Percentiles rank a stretch among this genome's conserved stretches.
These are phyloP conservation scores for Fonsecaea multimorphosa DNA, from an alignment of 2,329 filamentous ascomycete genomes.

Conservation along the genomic window DNA sequence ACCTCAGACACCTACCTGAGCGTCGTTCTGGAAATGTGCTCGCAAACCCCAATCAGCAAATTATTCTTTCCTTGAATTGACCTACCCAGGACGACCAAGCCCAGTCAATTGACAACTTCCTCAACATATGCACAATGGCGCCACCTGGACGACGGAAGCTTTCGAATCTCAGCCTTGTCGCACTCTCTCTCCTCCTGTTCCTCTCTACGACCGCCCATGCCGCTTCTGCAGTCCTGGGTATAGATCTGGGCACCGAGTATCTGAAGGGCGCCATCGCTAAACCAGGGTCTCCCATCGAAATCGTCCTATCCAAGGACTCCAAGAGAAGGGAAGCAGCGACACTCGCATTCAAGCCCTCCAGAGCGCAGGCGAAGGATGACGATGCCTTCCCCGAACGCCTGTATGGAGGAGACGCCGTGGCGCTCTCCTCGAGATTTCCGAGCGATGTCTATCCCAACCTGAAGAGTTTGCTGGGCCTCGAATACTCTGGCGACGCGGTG, in stretches of 20 bases:
- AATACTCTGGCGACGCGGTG: constrained; percentile 63
- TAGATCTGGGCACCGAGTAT: constrained; percentile 95
- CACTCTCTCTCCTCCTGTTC: constrained; percentile 60
- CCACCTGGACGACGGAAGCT: constrained; percentile 54
- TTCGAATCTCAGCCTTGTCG: constrained; percentile 50
- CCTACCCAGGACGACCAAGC: not conserved
- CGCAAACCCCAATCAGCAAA: not conserved
- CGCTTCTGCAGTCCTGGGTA: constrained; percentile 80
- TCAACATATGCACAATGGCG: constrained; percentile 47
- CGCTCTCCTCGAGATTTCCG: constrained; percentile 84
- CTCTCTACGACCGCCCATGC: constrained; percentile 64
- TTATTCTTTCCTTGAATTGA: constrained; percentile 4
- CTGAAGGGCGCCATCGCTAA: constrained; percentile 96
- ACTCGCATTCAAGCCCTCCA: constrained; percentile 89
- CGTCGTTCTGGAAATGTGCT: constrained; percentile 23
- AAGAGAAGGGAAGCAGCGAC: constrained; percentile 92
- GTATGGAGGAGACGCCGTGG: constrained; percentile 90
- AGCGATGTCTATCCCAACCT: constrained; percentile 94
- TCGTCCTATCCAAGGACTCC: constrained; percentile 96
- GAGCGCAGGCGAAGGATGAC: constrained; percentile 65
- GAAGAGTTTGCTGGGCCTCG: constrained; percentile 84
- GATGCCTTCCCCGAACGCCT: constrained; percentile 79
- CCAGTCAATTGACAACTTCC: not conserved
- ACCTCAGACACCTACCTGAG: not conserved
- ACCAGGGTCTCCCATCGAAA: constrained; percentile 94